Conservation (phyloP, 169 alveolate species). For the Plasmodium inui region DNA sequence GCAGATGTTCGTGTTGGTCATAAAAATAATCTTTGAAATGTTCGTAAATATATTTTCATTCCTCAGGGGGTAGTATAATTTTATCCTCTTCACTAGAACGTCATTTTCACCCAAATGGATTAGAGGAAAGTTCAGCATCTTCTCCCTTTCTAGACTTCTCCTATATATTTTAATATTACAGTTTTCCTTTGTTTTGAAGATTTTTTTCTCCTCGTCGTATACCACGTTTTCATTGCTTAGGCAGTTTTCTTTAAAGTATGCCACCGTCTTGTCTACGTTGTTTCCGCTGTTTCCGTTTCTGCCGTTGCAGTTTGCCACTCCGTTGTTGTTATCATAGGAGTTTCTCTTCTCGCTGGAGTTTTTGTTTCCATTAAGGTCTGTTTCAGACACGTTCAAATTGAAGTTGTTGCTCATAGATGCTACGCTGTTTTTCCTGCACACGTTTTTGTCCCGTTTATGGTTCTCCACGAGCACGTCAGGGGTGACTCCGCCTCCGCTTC, state of each 20-base stretch:
- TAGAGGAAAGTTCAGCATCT: constrained; percentile 32
- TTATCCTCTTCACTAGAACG: constrained; percentile 50
- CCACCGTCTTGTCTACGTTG: constrained; percentile 1
- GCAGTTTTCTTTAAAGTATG: constrained; percentile 57
- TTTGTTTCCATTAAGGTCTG: neutral
- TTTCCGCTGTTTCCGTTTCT: neutral
- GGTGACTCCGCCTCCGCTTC: neutral
- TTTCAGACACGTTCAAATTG: constrained; percentile 13
- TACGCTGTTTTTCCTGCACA: neutral
- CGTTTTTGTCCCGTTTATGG: neutral
- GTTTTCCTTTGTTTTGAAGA: constrained; percentile 70
- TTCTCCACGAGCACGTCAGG: neutral
- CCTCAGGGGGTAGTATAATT: constrained; percentile 50
- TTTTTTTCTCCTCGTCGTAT: constrained; percentile 41
- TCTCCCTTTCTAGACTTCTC: constrained; percentile 53
- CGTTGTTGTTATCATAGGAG: neutral
- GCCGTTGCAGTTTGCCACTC: neutral
- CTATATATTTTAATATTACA: constrained; percentile 57
- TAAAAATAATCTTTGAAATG: constrained; percentile 55
- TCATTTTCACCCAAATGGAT: constrained; percentile 73
- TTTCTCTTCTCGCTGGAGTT: neutral
- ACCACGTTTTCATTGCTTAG: constrained; percentile 53
- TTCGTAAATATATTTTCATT: constrained; percentile 53
- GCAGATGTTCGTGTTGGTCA: constrained; percentile 58
- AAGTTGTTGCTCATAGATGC: neutral